Evolutionary conservation across 75 land plant genomes (phyloP), one percentile per base, ranked within the genome.

Genomic region (Selaginella moellendorffii): DNA sequence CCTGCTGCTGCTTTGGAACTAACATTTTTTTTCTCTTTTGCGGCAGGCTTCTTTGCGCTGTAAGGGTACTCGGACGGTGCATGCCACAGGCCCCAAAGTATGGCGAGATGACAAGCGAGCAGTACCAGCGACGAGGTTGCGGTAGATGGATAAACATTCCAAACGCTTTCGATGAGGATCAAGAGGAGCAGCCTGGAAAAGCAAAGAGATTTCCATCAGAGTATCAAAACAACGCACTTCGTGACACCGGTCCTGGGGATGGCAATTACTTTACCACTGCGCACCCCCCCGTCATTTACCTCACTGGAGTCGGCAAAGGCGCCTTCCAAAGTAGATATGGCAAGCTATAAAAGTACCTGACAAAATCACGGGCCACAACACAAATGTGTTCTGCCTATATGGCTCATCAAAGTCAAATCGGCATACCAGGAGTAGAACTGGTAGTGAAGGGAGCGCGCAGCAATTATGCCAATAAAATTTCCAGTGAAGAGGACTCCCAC

Each of bases 381-480:
- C 24, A 20, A 65, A 19, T 12, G 53, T 61, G 26, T 24, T 17
- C n/a, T 2, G 24, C 24, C 0, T 14, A 53, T 8, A 31, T 63
- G 24, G 20, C 14, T 24, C 36, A 54, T 17, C 0, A 5, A 24
- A 65, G 19, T 24, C 24, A n/a, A n/a, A 52, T 1, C 63, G 26
- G 56, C 84, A 74, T 65, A 90, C 97, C 97, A 91, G 0, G 88
- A 87, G 71, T 91, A 91, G 71, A 91, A 91, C 53, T 91, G 97
- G 61, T 91, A 91, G 61, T 91, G 97, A 30, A 91, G 70, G 26
- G 97, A 87, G 14, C 97, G 77, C 29, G 97, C 97, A 68, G 76
- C 84, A 24, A 87, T 59, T 21, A 87, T 76, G 28, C 97, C 97
- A 68, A 91, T 91, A 70, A 91, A 91, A 69, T 91, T 91, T 65